phyloP scores from a whole-genome alignment of 2,329 filamentous ascomycete genomes.

The Fusarium secorum region DNA sequence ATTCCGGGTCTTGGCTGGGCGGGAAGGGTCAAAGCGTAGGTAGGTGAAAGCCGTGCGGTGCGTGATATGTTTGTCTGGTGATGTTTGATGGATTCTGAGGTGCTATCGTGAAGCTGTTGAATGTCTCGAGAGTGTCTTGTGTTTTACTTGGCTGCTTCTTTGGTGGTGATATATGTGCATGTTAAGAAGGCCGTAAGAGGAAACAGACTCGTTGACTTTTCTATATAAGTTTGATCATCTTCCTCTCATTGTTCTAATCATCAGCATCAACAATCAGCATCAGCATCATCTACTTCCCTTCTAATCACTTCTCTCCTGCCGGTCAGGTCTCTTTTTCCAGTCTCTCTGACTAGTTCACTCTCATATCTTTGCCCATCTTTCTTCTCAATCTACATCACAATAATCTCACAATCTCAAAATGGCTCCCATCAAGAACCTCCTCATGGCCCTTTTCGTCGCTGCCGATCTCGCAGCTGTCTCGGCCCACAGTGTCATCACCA shows the following conservation, averaged over 20 bases:
- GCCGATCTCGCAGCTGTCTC: conserved; percentile 5
- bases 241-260: neutral
- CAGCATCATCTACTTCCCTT: neutral
- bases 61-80: neutral
- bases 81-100: neutral
- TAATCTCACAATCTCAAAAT: neutral
- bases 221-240: neutral
- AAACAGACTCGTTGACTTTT: neutral
- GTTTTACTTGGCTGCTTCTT: neutral
- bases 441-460: conserved; percentile 4
- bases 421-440: conserved; percentile 10
- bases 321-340: conserved; percentile 3
- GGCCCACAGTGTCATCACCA: conserved; percentile 7
- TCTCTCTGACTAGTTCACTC: neutral
- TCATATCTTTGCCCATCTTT: neutral
- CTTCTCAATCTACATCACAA: neutral
- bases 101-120: neutral
- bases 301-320: neutral
- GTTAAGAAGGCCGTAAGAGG: neutral
- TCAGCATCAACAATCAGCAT: conserved; percentile 1
- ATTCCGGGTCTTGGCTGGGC: conserved; percentile 10
- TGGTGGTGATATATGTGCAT: neutral
- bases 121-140: conserved; percentile 4
- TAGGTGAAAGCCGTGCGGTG: neutral
- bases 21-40: conserved; percentile 46